Percentiles rank a stretch among this genome's conserved stretches.
Evolutionary conservation across 2,329 filamentous ascomycete species (phyloP).

Genomic region (Xylariaceae sp.): DNA sequence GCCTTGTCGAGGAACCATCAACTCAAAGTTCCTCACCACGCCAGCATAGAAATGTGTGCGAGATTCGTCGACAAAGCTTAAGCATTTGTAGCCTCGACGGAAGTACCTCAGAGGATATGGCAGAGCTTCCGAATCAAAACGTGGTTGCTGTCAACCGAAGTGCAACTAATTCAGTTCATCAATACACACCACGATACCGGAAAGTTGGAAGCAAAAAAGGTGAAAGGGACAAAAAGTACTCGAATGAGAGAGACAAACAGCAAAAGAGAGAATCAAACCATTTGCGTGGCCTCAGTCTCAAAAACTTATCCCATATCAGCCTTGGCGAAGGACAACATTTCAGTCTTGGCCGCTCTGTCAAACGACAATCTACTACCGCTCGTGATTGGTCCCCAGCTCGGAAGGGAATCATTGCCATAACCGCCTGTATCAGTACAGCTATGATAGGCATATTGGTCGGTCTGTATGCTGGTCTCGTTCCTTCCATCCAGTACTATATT

Average conservation of each 20-base stretch:
- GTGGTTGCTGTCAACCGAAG: too few species aligned
- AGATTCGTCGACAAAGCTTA: constrained; percentile 15
- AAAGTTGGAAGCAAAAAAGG: constrained; percentile 1
- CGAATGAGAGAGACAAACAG: constrained; percentile 19
- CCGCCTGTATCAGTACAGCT: constrained; percentile 70
- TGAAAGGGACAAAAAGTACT: constrained; percentile 3
- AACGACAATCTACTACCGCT: constrained; percentile 62
- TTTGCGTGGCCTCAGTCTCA: constrained; percentile 39
- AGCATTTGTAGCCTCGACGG: constrained; percentile 30
- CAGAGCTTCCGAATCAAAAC: too few species aligned
- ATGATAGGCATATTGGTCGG: constrained; percentile 68
- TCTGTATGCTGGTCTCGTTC: constrained; percentile 73
- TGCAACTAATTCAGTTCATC: too few species aligned
- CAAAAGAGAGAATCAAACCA: constrained; percentile 19
- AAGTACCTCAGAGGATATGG: constrained; percentile 25
- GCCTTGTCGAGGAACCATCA: too few species aligned
- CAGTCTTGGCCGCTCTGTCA: constrained; percentile 51
- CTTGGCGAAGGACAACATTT: constrained; percentile 47
- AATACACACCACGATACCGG: background rate
- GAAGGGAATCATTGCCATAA: constrained; percentile 64
- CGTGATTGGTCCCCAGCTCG: constrained; percentile 65
- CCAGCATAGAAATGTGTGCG: too few species aligned
- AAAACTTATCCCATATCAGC: constrained; percentile 51
- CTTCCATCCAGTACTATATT: constrained; percentile 74
- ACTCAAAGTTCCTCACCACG: constrained; percentile 8